Evolutionary conservation across 1,284 basidiomycete genomes (phyloP), one percentile per base, ranked within the genome.

Genomic region (Puccinia triticina): DNA sequence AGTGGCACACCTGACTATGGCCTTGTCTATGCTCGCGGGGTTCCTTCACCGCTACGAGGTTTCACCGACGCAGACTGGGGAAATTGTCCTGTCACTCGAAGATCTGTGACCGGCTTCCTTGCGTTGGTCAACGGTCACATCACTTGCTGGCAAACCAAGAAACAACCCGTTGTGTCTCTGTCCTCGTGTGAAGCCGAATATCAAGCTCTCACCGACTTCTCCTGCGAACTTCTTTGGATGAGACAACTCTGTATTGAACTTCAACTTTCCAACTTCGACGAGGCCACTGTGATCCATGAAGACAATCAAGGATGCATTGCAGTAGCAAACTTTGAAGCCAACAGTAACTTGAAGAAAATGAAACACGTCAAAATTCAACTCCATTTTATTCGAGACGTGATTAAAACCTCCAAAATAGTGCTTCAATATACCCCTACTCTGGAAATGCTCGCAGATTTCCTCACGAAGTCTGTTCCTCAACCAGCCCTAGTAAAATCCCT

Each of bases 91-190:
- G 29, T 12, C 11, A 40, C 74, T n/a, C 16, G 57, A 23, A 1
- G 29, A 1, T 76, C 57, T 3, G 37, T 57, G 10, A 59, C 29
- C 12, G 74, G 74, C 18, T 74, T 55, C 48, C 46, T 74, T 18
- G 4, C 29, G 7, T 26, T 57, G 5, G 1, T 32, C 5, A 50
- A 74, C 21, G 23, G 10, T 7, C 40, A 57, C 48, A 14, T 74
- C 18, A 40, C 55, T 4, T 3, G 10, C n/a, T 74, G 72, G 72
- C 21, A 74, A 34, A 74, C 46, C 11, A 74, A 57, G 21, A 74
- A 74, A 16, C 72, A 74, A 55, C 72, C 72, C 7, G 32, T n/a
- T 14, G 72, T 74, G 16, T 74, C 48, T 8, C 16, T 74, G 2
- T 74, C 72, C 3, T 26, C 48, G 7, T 37, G 43, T 11, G 48